phyloP scores from a whole-genome alignment of 164 flowering plant species.

The Aristolochia contorta region DNA sequence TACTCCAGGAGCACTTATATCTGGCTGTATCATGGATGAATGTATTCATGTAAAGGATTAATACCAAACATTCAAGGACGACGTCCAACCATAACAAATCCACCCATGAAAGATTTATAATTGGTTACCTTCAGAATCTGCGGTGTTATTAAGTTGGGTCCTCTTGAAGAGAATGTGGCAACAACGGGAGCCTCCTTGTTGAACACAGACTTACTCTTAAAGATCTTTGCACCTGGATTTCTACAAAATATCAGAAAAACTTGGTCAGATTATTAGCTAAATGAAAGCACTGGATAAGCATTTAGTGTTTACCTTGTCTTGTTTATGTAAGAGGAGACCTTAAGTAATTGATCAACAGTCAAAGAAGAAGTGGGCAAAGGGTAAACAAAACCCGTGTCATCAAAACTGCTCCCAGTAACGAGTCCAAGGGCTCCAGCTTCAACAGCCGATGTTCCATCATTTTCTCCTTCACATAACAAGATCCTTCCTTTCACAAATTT shows the following conservation, averaged over 20 bases:
- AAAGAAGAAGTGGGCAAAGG: not conserved
- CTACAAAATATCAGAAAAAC: not conserved
- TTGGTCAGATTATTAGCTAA: not conserved
- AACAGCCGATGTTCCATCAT: not conserved
- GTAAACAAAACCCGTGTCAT: not conserved
- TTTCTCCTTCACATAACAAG: not conserved
- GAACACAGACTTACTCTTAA: not conserved
- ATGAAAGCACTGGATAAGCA: not conserved
- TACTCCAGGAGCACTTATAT: slow-evolving; percentile 54
- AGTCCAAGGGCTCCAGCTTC: not conserved
- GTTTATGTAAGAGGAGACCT: not conserved
- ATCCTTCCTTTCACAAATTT: too few relatives aligned
- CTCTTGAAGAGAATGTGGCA: slow-evolving; percentile 45
- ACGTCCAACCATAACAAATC: not conserved
- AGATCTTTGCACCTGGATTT: not conserved
- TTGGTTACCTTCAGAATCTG: slow-evolving; percentile 32
- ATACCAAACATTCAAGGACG: too few relatives aligned
- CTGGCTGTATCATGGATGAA: slow-evolving; percentile 33
- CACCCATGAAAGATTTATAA: too few relatives aligned
- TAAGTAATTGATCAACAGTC: not conserved
- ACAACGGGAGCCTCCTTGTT: slow-evolving; percentile 32
- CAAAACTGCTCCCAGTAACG: not conserved
- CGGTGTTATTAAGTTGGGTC: slow-evolving; percentile 27
- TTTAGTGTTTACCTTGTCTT: not conserved
- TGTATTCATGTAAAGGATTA: too few relatives aligned